These are phyloP conservation scores for Venturia carpophila DNA, from an alignment of 2,329 filamentous ascomycete species.

Conservation along the genomic window DNA sequence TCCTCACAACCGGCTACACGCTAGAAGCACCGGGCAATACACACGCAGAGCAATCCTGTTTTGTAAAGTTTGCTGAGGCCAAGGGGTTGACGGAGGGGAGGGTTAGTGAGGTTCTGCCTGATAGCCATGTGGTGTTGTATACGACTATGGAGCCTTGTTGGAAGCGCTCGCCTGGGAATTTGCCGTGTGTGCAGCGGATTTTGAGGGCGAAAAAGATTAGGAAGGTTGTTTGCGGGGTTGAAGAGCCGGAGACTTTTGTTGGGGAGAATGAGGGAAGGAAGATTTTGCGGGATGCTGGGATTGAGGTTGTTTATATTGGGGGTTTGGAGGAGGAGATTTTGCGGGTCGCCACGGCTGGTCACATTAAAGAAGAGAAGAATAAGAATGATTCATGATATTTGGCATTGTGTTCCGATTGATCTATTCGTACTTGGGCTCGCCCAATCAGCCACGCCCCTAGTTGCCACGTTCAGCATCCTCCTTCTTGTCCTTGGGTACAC, in stretches of 20 bases:
- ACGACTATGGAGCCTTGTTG: conserved; percentile 90
- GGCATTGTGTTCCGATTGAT: neutral
- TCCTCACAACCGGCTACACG: conserved; percentile 80
- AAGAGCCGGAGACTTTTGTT: conserved; percentile 87
- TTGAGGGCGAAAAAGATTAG: conserved; percentile 52
- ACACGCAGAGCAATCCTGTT: conserved; percentile 89
- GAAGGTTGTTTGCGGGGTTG: conserved; percentile 78
- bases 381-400: neutral
- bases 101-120: conserved; percentile 42
- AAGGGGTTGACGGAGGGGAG: conserved; percentile 43
- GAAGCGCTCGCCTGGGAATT: conserved; percentile 63
- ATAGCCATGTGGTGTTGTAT: conserved; percentile 52
- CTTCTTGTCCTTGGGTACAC: conserved; percentile 46
- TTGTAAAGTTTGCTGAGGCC: conserved; percentile 56
- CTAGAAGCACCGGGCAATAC: conserved; percentile 88
- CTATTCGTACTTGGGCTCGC: neutral
- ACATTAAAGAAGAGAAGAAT: conserved; percentile 36
- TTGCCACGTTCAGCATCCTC: conserved; percentile 35
- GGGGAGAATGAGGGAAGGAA: conserved; percentile 66
- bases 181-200: conserved; percentile 73
- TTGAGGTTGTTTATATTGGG: conserved; percentile 62
- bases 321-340: conserved; percentile 79
- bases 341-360: conserved; percentile 73
- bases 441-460: neutral
- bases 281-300: conserved; percentile 62